These are phyloP conservation scores for Exophiala sp. DNA, from an alignment of 2,329 filamentous ascomycete species.

Conservation along the genomic window DNA sequence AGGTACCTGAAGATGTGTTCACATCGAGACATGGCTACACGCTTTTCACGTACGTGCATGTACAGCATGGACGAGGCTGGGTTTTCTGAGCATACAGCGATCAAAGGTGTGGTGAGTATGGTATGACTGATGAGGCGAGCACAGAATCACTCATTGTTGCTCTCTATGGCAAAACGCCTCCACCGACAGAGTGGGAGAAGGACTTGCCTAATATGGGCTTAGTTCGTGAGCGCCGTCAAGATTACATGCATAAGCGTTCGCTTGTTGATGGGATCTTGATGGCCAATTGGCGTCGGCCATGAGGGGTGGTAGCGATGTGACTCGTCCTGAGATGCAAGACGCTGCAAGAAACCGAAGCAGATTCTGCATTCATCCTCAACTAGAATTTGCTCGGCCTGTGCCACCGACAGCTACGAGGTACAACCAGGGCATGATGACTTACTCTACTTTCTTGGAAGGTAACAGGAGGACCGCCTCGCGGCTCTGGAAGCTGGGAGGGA, in stretches of 20 bases:
- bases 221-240: conserved; percentile 16
- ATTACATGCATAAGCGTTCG: conserved; percentile 24
- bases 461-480: neutral
- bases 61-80: neutral
- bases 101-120: neutral
- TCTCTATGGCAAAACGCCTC: neutral
- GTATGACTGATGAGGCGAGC: conserved; percentile 11
- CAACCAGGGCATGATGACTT: neutral
- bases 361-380: neutral
- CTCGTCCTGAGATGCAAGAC: conserved; percentile 5
- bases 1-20: neutral
- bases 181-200: conserved; percentile 6
- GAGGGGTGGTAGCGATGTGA: conserved; percentile 6
- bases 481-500: neutral
- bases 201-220: conserved; percentile 14
- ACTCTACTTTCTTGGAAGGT: neutral
- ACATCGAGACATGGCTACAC: no score
- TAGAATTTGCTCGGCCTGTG: conserved; percentile 7
- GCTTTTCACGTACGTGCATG: no score
- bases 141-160: neutral
- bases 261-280: conserved; percentile 9
- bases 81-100: neutral
- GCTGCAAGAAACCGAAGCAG: neutral
- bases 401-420: neutral
- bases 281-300: conserved; percentile 2